Conservation (phyloP, 306 rosid species). For the Cucurbita ficifolia region DNA sequence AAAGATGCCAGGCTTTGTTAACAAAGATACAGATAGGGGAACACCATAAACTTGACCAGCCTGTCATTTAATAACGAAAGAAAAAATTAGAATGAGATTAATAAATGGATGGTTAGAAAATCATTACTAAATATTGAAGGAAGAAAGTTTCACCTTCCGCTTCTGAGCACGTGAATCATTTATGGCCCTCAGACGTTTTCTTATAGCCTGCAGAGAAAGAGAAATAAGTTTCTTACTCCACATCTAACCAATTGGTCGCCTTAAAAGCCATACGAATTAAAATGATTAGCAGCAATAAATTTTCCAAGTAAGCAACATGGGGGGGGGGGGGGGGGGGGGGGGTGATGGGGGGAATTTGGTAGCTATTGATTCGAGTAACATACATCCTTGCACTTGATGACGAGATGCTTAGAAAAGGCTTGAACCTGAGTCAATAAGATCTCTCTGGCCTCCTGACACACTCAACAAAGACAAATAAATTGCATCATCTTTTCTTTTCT, state of each 20-base stretch:
- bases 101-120: neutral
- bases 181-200: slow-evolving; percentile 73
- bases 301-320: neutral
- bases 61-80: slow-evolving; percentile 37
- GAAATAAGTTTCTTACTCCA: slow-evolving; percentile 5
- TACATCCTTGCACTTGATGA: slow-evolving; percentile 80
- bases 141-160: slow-evolving; percentile 58
- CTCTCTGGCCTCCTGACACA: slow-evolving; percentile 75
- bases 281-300: neutral
- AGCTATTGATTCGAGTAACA: slow-evolving; percentile 9
- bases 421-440: slow-evolving; percentile 47
- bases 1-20: slow-evolving; percentile 58
- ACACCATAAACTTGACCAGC: slow-evolving; percentile 93
- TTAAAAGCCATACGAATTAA: neutral
- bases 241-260: neutral
- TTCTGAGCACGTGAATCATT: slow-evolving; percentile 94
- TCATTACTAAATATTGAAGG: slow-evolving; percentile 2
- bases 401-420: slow-evolving; percentile 33
- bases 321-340: neutral
- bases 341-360: neutral
- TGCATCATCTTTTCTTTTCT: neutral
- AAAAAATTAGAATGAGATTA: neutral
- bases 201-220: slow-evolving; percentile 54
- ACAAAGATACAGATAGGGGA: slow-evolving; percentile 72
- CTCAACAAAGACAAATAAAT: slow-evolving; percentile 18